Base-by-base conservation (phyloP, 2,329 filamentous ascomycete genomes). In the Diaporthe sp. region DNA sequence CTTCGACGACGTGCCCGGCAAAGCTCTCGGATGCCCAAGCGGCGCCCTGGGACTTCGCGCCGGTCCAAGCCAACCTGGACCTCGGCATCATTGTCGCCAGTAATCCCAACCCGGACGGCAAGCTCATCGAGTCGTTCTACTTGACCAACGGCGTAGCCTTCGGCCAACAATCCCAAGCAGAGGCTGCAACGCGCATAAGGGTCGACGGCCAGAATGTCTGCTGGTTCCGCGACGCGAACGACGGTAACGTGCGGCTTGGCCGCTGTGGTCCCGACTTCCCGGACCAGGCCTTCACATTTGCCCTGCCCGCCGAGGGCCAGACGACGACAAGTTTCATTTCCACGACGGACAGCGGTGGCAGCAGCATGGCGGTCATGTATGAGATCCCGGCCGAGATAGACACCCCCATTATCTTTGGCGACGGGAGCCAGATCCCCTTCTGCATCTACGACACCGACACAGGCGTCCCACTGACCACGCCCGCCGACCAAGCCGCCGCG, bases 11-110 rank as follows among this genome's bases (percentile, higher is more conserved):
- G 15, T 60, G 57, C 19, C 57, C 57, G 0, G 12, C 19, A 25
- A 60, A 60, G 34, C 57, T 60, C 22, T 39, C 57, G n/a, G 57
- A 60, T 60, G 57, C 57, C 34, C 19, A n/a, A 39, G 57, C 57
- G 3, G 2, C 34, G 22, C 57, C 57, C 4, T 13, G 10, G 22
- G 57, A 39, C 22, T 60, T 25, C 13, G 22, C 34, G 2, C 57
- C 57, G n/a, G 22, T 60, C 34, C 57, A 60, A 60, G 57, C 34
- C 34, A 60, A 60, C 34, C 10, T 25, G 4, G 57, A 60, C 6
- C 19, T 60, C 9, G 57, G 57, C 34, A 60, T 60, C 34, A 17
- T 60, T 17, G 57, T 60, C 31, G 57, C 57, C 34, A 17, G 57
- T 17, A 60, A 60, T 39, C 57, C 57, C 34, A 60, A 60, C 34